A percentile compares a stretch with the other conserved stretches of the same genome.
Evolutionary conservation across 2,329 filamentous ascomycete genomes (phyloP).

Genomic region (Colletotrichum lupini): DNA sequence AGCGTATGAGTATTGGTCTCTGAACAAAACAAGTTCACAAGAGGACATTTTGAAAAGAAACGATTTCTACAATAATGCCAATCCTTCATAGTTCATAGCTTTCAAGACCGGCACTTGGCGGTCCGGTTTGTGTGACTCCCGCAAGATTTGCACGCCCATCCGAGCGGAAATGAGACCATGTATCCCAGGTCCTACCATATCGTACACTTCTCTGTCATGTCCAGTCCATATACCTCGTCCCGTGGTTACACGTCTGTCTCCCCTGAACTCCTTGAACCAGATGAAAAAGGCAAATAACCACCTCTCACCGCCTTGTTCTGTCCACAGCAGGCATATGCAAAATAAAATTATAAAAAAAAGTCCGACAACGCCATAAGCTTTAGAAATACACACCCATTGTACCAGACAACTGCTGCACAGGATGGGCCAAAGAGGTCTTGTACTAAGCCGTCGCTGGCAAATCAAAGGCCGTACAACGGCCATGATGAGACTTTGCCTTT

Average conservation of each 20-base stretch:
- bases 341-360: not conserved
- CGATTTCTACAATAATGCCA: too few species aligned
- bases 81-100: too few species aligned
- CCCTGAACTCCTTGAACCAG: not conserved
- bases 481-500: not conserved
- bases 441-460: too few species aligned
- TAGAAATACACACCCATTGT: not conserved
- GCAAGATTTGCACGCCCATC: not conserved
- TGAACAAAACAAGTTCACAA: not conserved
- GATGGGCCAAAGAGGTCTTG: too few species aligned
- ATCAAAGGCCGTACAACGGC: too few species aligned
- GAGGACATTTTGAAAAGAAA: too few species aligned
- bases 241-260: not conserved
- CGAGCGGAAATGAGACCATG: not conserved
- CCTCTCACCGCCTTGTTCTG: not conserved
- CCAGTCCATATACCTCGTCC: too few species aligned
- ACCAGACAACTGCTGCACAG: not conserved
- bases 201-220: not conserved
- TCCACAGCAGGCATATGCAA: not conserved
- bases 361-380: slow-evolving; percentile 10
- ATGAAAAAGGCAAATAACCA: not conserved
- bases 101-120: not conserved
- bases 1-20: slow-evolving; percentile 5
- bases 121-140: not conserved
- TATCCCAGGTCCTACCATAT: not conserved